A percentile compares a stretch with the other conserved stretches of the same genome.
phyloP scores from a whole-genome alignment of 768 basidiomycete genomes.

The Tephrocybe sp. region DNA sequence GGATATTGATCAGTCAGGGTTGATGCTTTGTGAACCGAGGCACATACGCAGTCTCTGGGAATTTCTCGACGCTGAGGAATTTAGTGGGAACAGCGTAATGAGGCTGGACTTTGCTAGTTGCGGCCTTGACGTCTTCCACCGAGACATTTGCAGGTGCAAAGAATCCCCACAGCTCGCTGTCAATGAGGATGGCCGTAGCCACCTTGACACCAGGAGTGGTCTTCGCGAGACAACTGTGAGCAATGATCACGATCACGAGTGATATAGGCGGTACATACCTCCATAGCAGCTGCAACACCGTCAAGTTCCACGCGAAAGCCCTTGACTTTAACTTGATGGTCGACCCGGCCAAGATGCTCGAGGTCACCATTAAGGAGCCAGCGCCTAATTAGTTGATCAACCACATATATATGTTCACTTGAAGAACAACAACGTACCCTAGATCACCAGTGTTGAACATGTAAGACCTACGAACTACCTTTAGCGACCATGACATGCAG shows the following conservation, averaged over 20 bases:
- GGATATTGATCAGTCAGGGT: neutral
- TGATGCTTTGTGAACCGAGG: neutral
- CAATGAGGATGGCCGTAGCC: conserved; percentile 14
- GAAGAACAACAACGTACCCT: too few relatives aligned
- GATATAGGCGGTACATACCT: conserved; percentile 38
- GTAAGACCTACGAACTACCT: neutral
- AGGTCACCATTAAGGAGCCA: conserved; percentile 53
- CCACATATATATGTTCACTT: too few relatives aligned
- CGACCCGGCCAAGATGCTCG: too few relatives aligned
- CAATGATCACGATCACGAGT: too few relatives aligned
- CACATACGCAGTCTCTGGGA: conserved; percentile 11
- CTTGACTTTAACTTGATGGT: conserved; percentile 65
- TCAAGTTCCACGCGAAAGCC: conserved; percentile 68
- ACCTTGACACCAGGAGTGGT: conserved; percentile 10
- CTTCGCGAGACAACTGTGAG: too few relatives aligned
- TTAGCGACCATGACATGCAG: conserved; percentile 17
- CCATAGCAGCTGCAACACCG: conserved; percentile 60
- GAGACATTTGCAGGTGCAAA: conserved; percentile 11
- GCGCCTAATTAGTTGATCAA: too few relatives aligned
- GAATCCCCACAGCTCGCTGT: conserved; percentile 13
- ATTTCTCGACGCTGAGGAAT: conserved; percentile 1
- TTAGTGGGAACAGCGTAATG: conserved; percentile 13
- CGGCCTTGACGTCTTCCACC: conserved; percentile 13
- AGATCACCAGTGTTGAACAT: conserved; percentile 70
- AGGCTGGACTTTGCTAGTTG: conserved; percentile 9